A percentile compares a stretch with the other conserved stretches of the same genome.
phyloP scores from a whole-genome alignment of 2,329 filamentous ascomycete genomes.

The Aspergillus spinulosporus region DNA sequence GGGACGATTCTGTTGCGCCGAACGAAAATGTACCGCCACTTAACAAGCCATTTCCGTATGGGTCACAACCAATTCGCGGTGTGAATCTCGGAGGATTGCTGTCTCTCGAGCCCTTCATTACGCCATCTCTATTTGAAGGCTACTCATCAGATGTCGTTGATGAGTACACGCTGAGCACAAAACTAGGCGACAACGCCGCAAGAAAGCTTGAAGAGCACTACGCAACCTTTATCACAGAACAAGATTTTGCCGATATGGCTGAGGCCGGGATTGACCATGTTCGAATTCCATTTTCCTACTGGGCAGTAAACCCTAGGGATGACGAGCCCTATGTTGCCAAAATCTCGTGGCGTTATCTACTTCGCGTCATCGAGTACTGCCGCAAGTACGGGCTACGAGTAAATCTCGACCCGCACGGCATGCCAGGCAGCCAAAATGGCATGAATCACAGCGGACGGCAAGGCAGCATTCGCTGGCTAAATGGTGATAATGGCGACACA shows the following conservation, averaged over 20 bases:
- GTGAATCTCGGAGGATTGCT: slow-evolving; percentile 96
- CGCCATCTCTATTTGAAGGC: slow-evolving; percentile 79
- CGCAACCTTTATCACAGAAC: slow-evolving; percentile 79
- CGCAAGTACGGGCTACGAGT: slow-evolving; percentile 88
- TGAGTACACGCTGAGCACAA: slow-evolving; percentile 75
- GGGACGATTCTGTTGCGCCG: slow-evolving; percentile 77
- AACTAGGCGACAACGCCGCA: slow-evolving; percentile 67
- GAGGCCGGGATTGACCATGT: slow-evolving; percentile 92
- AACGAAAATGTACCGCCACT: slow-evolving; percentile 80
- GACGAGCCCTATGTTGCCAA: slow-evolving; percentile 84
- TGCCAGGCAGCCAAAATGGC: slow-evolving; percentile 92
- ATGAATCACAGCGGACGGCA: slow-evolving; percentile 94
- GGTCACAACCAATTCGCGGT: slow-evolving; percentile 75
- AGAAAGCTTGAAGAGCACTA: slow-evolving; percentile 87
- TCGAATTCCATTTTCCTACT: slow-evolving; percentile 94
- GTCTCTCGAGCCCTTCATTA: slow-evolving; percentile 90
- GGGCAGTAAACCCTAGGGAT: slow-evolving; percentile 83
- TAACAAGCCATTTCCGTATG: slow-evolving; percentile 75
- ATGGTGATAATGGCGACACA: slow-evolving; percentile 76
- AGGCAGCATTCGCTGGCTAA: slow-evolving; percentile 81
- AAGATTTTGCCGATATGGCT: slow-evolving; percentile 80
- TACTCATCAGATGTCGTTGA: slow-evolving; percentile 72
- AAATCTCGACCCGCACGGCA: slow-evolving; percentile 86
- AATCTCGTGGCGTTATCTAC: slow-evolving; percentile 87
- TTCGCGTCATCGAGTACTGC: slow-evolving; percentile 90